These are phyloP conservation scores for Russula brevipes DNA, from an alignment of 768 basidiomycete genomes.

Conservation along the genomic window DNA sequence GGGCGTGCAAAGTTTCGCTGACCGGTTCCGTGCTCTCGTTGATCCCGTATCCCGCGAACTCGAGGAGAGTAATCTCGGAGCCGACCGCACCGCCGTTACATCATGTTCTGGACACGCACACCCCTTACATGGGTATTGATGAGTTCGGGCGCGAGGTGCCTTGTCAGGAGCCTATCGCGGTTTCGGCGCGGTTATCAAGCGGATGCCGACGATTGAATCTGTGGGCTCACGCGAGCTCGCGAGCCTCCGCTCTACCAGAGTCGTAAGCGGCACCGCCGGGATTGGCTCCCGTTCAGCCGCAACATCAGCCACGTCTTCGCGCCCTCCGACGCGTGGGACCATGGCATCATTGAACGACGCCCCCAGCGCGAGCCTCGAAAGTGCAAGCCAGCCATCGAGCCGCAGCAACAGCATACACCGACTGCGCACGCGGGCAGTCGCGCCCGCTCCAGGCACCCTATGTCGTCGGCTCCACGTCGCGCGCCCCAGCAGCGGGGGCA, in stretches of 20 bases:
- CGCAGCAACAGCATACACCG: constrained; percentile 21
- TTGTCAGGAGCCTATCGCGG: constrained; percentile 48
- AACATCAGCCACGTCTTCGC: constrained; percentile 13
- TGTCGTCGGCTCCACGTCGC: background rate
- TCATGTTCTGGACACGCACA: constrained; percentile 24
- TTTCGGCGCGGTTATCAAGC: constrained; percentile 61
- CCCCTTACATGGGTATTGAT: constrained; percentile 38
- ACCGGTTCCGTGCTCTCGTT: constrained; percentile 49
- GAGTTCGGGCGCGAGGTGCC: constrained; percentile 35
- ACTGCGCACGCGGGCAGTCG: background rate
- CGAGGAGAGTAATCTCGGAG: constrained; percentile 39
- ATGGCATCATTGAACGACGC: constrained; percentile 17
- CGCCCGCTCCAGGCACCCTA: no score
- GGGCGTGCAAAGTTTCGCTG: constrained; percentile 40
- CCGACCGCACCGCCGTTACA: constrained; percentile 11
- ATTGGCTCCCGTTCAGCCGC: background rate
- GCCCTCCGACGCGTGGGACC: constrained; percentile 22
- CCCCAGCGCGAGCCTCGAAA: constrained; percentile 11
- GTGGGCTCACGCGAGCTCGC: constrained; percentile 61
- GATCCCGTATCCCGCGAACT: constrained; percentile 49
- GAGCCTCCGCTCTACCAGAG: constrained; percentile 26
- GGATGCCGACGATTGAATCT: constrained; percentile 80
- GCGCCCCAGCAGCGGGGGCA: constrained; percentile 6
- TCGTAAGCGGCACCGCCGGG: background rate
- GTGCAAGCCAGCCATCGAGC: constrained; percentile 15